A percentile compares a stretch with the other conserved stretches of the same genome.
Evolutionary conservation across 169 alveolate species (phyloP).

Genomic region (Eimeria zaria): DNA sequence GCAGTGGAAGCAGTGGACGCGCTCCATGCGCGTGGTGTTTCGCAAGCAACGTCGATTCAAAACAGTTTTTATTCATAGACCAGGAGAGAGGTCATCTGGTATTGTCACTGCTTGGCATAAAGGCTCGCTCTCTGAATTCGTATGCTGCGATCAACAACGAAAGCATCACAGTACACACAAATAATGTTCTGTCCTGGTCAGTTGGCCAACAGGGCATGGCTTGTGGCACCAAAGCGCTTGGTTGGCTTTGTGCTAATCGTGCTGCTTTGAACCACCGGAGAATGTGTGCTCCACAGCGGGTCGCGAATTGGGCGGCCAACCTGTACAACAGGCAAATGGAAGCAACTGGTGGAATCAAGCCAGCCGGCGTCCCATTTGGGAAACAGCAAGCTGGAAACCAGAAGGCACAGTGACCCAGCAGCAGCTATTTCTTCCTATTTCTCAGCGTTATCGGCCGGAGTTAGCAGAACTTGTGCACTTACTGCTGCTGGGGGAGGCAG

Average conservation of each 20-base stretch:
- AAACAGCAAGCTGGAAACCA: not conserved
- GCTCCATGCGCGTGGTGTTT: conserved; percentile 1
- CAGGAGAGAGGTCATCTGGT: not conserved
- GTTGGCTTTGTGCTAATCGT: not conserved
- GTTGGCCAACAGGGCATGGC: not conserved
- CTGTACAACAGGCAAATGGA: not conserved
- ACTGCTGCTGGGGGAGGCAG: conserved; percentile 13
- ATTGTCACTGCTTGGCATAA: conserved; percentile 2
- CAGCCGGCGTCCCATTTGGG: not conserved
- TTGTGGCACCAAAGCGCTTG: conserved; percentile 23
- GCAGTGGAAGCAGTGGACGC: conserved; percentile 47
- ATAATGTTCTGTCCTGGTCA: not conserved
- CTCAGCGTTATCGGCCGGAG: conserved; percentile 52
- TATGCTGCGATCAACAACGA: not conserved
- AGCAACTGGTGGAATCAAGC: not conserved
- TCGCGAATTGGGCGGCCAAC: not conserved
- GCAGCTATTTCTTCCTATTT: conserved; percentile 3
- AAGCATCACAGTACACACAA: not conserved
- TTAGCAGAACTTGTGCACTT: conserved; percentile 21
- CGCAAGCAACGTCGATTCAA: not conserved
- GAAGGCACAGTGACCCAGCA: not conserved
- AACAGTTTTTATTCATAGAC: conserved; percentile 10
- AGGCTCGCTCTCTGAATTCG: not conserved
- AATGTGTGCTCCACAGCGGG: not conserved
- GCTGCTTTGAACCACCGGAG: conserved; percentile 27